These are phyloP conservation scores for Takashimella tepidaria DNA, from an alignment of 1,284 basidiomycete genomes.

Conservation along the genomic window DNA sequence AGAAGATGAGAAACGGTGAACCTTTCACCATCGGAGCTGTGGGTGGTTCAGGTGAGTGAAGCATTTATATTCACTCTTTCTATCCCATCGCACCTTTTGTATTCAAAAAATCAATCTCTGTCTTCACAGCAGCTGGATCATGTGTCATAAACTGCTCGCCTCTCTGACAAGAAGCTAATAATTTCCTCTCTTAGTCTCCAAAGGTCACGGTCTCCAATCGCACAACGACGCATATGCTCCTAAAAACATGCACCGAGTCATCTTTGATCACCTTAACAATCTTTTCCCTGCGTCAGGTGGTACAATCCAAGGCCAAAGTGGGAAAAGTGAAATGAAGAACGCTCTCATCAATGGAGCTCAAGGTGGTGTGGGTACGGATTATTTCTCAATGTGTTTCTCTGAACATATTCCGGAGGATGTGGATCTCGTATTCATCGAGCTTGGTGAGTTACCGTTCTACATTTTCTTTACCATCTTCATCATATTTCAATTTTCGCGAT, in stretches of 20 bases:
- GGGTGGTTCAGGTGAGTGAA: conserved; percentile 24
- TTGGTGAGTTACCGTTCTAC: too few species aligned
- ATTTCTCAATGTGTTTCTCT: conserved; percentile 29
- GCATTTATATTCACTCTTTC: too few species aligned
- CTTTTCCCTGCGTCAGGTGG: conserved; percentile 28
- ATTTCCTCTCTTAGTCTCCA: conserved; percentile 25
- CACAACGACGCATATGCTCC: conserved; percentile 15
- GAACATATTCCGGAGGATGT: conserved; percentile 29
- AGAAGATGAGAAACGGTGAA: conserved; percentile 22
- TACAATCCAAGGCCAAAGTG: conserved; percentile 3
- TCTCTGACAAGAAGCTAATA: too few species aligned
- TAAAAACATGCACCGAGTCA: conserved; percentile 30
- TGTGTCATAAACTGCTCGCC: too few species aligned
- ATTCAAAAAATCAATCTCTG: too few species aligned
- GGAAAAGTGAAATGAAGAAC: conserved; percentile 15
- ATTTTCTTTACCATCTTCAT: too few species aligned
- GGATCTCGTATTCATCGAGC: conserved; percentile 31
- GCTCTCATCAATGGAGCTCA: conserved; percentile 31
- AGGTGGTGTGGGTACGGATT: conserved; percentile 22
- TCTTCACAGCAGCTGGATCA: too few species aligned
- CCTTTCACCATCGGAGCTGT: conserved; percentile 24
- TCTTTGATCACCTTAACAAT: conserved; percentile 36
- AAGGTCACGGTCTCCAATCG: conserved; percentile 24
- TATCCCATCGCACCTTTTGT: too few species aligned
- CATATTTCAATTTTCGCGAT: too few species aligned